Percentiles rank a stretch among this genome's conserved stretches.
Evolutionary conservation across 495 filamentous ascomycete species (phyloP).

Genomic region (Cercophora samala): DNA sequence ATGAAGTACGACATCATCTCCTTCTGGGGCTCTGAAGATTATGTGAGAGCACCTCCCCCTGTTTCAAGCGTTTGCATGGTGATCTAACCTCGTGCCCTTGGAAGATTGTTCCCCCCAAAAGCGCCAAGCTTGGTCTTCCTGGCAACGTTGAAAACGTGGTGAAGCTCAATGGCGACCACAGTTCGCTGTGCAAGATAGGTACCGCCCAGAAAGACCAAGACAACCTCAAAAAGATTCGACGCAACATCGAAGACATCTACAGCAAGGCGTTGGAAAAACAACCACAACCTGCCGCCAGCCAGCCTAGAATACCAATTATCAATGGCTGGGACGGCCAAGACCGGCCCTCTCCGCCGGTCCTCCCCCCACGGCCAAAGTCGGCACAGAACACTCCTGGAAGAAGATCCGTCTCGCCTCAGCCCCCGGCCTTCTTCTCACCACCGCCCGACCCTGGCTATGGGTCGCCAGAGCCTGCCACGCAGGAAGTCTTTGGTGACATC

Average conservation of each 20-base stretch:
- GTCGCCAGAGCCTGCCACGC: background rate
- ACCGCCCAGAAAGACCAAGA: background rate
- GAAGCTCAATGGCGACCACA: conserved; percentile 21
- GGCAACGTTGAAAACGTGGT: conserved; percentile 21
- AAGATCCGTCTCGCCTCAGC: background rate
- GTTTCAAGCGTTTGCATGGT: background rate
- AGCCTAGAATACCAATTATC: background rate
- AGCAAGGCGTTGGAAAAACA: background rate
- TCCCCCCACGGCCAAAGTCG: background rate
- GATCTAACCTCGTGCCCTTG: background rate
- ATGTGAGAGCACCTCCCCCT: background rate
- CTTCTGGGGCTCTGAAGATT: conserved; percentile 21
- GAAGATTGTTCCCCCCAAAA: conserved; percentile 7
- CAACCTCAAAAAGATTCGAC: conserved; percentile 5
- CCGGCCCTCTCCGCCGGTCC: background rate
- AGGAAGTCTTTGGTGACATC: background rate
- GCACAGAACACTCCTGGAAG: background rate
- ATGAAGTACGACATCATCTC: conserved; percentile 24
- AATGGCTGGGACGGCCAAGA: background rate
- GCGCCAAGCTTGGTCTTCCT: conserved; percentile 9
- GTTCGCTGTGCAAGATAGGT: conserved; percentile 11
- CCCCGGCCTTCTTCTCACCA: background rate
- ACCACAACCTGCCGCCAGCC: background rate
- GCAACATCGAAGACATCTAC: conserved; percentile 16
- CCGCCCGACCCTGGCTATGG: background rate